Conservation (phyloP, 1,284 basidiomycete genomes). For the Chalciporus sp. region DNA sequence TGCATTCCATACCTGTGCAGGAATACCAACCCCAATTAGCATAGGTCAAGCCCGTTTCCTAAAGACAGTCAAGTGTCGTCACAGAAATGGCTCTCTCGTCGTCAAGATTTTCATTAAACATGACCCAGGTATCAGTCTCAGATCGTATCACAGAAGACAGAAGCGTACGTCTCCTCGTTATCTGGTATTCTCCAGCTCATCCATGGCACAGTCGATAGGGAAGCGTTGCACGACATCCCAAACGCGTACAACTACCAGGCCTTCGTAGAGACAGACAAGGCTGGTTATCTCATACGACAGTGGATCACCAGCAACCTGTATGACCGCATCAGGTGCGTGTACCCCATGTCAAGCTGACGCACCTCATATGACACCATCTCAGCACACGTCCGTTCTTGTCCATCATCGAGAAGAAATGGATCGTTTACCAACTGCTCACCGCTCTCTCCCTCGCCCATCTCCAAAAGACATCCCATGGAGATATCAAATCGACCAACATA, state of each 20-base stretch:
- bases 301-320: constrained; percentile 96
- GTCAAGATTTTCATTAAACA: constrained; percentile 85
- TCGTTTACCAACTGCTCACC: constrained; percentile 90
- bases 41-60: constrained; percentile 93
- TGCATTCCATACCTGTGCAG: neutral
- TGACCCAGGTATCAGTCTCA: constrained; percentile 64
- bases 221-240: constrained; percentile 80
- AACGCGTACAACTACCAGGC: constrained; percentile 92
- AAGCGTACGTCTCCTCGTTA: constrained; percentile 50
- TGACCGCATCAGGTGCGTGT: constrained; percentile 91
- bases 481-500: constrained; percentile 98
- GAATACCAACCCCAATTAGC: constrained; percentile 40
- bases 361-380: neutral
- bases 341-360: neutral
- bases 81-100: constrained; percentile 71
- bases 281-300: constrained; percentile 93
- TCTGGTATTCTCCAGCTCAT: neutral
- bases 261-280: constrained; percentile 94
- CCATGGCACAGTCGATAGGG: constrained; percentile 69
- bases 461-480: constrained; percentile 89
- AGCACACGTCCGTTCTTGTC: constrained; percentile 96
- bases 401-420: constrained; percentile 96
- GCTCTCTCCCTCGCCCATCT: constrained; percentile 84
- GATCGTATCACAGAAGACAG: constrained; percentile 62
- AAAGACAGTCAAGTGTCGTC: constrained; percentile 85